Base-by-base conservation (phyloP, 2,329 filamentous ascomycete genomes). In the Paecilomyces variotii region DNA sequence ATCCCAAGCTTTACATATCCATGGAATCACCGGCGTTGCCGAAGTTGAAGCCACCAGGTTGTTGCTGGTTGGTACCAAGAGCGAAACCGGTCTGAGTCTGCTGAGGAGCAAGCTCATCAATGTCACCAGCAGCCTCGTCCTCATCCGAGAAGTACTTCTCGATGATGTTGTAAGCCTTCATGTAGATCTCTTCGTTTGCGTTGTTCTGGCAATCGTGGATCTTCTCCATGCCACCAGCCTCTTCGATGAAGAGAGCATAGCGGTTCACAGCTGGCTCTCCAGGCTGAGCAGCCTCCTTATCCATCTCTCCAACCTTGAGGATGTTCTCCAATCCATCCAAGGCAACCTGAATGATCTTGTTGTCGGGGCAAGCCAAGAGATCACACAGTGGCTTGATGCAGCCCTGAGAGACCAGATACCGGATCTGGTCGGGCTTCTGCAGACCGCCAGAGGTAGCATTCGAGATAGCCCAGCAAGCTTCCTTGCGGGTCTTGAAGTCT, bases 161-260 rank as follows among this genome's bases (percentile, higher is more conserved):
- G 67, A 99, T 99, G 78, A 99, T 99, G 84, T 96, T 97, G 84
- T 97, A 99, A 0, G 94, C 94, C 86, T 99, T 99, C 93, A 99
- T 97, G 84, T 99, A 99, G 68, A 99, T 99, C 79, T 99, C 94
- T 80, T 99, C 94, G 79, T 99, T 99, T 81, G 93, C 93, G 71
- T 99, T 99, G 82, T 95, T 97, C 82, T 99, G 94, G 85, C 94
- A 97, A 69, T 97, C 93, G 79, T 99, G 94, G 68, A 99, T 97
- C 87, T 97, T 97, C 82, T 97, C 94, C 94, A 99, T 99, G 65
- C 94, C 94, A 71, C 91, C 91, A 67, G 92, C 96, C 78, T 99
- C 94, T 79, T 99, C 94, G 66, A 99, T 99, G 79, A 96, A 97
- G 63, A 99, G 84, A 53, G 94, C 94, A 71, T 96, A 99, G 65